phyloP scores from a whole-genome alignment of 164 flowering plant genomes.

The Buxus sempervirens region DNA sequence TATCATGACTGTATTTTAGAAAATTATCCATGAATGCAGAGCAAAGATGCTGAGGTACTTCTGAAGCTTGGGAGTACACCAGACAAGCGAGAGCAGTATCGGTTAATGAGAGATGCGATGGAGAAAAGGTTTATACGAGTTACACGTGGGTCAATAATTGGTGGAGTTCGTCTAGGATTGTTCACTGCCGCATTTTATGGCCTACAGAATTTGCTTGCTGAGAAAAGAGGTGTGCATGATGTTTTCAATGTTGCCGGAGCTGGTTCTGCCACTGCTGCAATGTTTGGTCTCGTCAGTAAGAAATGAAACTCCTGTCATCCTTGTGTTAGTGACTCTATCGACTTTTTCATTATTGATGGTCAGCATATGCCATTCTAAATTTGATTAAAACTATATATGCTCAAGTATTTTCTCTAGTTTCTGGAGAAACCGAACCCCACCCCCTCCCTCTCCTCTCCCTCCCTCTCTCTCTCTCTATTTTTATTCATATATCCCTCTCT shows the following conservation, averaged over 20 bases:
- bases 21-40: constrained; percentile 37
- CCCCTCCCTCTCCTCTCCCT: too few relatives aligned
- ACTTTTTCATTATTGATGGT: neutral
- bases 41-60: constrained; percentile 97
- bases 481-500: too few relatives aligned
- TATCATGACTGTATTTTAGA: neutral
- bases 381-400: too few relatives aligned
- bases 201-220: constrained; percentile 80
- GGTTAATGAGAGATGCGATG: constrained; percentile 98
- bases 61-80: constrained; percentile 92
- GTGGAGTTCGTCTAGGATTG: constrained; percentile 96
- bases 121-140: constrained; percentile 91
- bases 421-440: neutral
- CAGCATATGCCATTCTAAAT: neutral
- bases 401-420: neutral
- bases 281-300: constrained; percentile 84
- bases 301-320: constrained; percentile 1
- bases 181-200: constrained; percentile 85
- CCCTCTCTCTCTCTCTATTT: too few relatives aligned
- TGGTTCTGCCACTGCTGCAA: constrained; percentile 93
- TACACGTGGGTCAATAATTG: constrained; percentile 87
- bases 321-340: neutral
- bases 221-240: constrained; percentile 88
- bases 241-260: constrained; percentile 83
- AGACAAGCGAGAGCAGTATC: constrained; percentile 92